Percentiles rank a stretch among this genome's conserved stretches.
phyloP scores from a whole-genome alignment of 2,329 filamentous ascomycete species.

The Verticillium dahliae region DNA sequence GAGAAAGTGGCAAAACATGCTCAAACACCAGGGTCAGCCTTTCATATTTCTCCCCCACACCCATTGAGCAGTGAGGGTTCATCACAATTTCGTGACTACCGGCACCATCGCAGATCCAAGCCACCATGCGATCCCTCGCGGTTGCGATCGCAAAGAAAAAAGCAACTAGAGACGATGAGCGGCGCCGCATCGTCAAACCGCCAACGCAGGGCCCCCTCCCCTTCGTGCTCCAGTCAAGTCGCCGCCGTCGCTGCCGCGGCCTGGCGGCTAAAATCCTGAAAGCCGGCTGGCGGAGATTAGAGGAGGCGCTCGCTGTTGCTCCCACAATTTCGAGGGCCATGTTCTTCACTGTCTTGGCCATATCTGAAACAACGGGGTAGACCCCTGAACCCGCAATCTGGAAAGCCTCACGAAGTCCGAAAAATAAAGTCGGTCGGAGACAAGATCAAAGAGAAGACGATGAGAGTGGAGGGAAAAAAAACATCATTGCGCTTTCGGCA shows the following conservation, averaged over 20 bases:
- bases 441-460: background rate
- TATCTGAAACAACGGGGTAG: slow-evolving; percentile 3
- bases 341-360: background rate
- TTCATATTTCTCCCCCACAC: background rate
- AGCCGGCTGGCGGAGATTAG: background rate
- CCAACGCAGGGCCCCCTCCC: background rate
- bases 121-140: background rate
- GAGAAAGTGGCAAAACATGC: background rate
- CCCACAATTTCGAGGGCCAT: background rate
- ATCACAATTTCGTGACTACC: background rate
- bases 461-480: too few relatives aligned
- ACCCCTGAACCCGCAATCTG: background rate
- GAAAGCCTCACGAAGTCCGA: background rate
- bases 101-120: background rate
- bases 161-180: background rate
- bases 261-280: background rate
- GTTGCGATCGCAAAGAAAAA: background rate
- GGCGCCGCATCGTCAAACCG: background rate
- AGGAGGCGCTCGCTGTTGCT: background rate
- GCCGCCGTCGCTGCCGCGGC: background rate
- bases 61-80: background rate
- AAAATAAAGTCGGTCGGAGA: background rate
- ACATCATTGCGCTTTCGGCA: background rate
- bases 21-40: background rate
- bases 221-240: background rate